A percentile compares a stretch with the other conserved stretches of the same genome.
Evolutionary conservation across 2,329 filamentous ascomycete species (phyloP).

Genomic region (Diaporthe amygdali): DNA sequence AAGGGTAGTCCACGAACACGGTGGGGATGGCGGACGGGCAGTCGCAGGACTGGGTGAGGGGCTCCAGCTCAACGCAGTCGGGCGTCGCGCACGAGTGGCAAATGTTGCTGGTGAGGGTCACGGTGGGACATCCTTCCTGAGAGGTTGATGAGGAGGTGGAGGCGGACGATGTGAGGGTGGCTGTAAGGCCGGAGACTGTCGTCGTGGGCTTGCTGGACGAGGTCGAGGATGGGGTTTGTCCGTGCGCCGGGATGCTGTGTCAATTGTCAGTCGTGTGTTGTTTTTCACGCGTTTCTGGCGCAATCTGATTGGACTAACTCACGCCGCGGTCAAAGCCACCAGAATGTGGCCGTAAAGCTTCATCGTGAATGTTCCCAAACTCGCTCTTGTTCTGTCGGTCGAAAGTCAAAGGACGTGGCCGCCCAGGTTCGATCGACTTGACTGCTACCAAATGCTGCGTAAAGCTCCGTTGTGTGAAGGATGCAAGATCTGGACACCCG

Average conservation of each 20-base stretch:
- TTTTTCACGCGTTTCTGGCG: not conserved
- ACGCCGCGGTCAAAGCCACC: not conserved
- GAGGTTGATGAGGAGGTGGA: not conserved
- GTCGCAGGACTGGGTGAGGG: constrained; percentile 27
- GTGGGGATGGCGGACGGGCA: constrained; percentile 27
- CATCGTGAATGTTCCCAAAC: not conserved
- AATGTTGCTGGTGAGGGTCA: constrained; percentile 26
- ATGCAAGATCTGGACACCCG: not conserved
- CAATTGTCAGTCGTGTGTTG: not conserved
- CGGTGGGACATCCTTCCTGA: constrained; percentile 26
- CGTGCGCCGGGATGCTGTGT: not conserved
- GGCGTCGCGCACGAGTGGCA: constrained; percentile 27
- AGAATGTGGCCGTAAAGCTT: not conserved
- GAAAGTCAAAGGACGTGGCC: not conserved
- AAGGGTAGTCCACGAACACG: constrained; percentile 23
- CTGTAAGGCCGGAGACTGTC: not conserved
- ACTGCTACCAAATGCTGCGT: not conserved
- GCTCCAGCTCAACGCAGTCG: constrained; percentile 24
- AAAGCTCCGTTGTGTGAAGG: not conserved
- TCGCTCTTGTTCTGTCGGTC: not conserved
- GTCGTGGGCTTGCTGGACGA: not conserved
- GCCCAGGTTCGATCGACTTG: not conserved
- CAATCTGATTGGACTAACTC: not conserved
- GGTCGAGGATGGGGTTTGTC: not conserved
- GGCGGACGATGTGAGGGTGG: not conserved